Evolutionary conservation across 2,329 filamentous ascomycete species (phyloP).

Genomic region (Monilinia laxa): DNA sequence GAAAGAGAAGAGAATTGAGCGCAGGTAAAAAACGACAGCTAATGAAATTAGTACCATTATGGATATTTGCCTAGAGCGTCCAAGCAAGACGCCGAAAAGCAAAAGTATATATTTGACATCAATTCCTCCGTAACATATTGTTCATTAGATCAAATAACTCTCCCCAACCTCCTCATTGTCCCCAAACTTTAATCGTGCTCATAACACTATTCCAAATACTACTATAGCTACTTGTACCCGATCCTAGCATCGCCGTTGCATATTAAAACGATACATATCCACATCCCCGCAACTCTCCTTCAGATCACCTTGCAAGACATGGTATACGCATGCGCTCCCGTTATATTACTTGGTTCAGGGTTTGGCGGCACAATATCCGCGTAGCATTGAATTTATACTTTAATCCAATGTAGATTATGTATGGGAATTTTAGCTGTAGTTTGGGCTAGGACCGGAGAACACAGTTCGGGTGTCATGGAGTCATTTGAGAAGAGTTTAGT

Average conservation of each 20-base stretch:
- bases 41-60: not conserved
- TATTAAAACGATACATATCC: slow-evolving; percentile 43
- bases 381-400: slow-evolving; percentile 38
- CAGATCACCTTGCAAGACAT: slow-evolving; percentile 26
- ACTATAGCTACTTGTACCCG: not conserved
- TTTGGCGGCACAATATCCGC: slow-evolving; percentile 34
- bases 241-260: slow-evolving; percentile 26
- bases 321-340: slow-evolving; percentile 28
- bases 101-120: not conserved
- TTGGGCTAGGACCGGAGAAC: slow-evolving; percentile 38
- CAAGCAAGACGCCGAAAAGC: not conserved
- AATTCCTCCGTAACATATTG: not conserved
- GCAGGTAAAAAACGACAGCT: not conserved
- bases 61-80: no score
- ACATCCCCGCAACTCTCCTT: slow-evolving; percentile 39
- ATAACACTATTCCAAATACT: slow-evolving; percentile 1
- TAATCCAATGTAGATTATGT: slow-evolving; percentile 26
- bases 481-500: slow-evolving; percentile 39
- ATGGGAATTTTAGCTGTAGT: slow-evolving; percentile 37
- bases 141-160: not conserved
- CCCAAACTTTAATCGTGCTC: slow-evolving; percentile 1
- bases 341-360: slow-evolving; percentile 22
- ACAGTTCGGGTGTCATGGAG: slow-evolving; percentile 42
- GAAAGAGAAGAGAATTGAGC: not conserved
- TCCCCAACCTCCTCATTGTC: not conserved